phyloP scores from a whole-genome alignment of 2,329 filamentous ascomycete genomes.

The Arthrobotrys sinensis region DNA sequence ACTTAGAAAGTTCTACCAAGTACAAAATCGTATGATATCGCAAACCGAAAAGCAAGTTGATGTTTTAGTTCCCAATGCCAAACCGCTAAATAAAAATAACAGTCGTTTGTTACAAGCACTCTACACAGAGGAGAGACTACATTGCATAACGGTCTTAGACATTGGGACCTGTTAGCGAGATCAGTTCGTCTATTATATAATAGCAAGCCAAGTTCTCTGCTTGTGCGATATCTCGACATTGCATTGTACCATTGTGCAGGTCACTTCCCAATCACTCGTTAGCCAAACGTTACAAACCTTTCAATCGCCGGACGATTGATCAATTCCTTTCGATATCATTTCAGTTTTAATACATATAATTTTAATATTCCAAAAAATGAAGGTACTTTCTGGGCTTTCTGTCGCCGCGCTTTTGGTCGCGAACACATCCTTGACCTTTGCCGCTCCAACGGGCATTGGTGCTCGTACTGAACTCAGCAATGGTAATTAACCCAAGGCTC shows the following conservation, averaged over 20 bases:
- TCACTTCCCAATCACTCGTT: slow-evolving; percentile 15
- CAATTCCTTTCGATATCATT: neutral
- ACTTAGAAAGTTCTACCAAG: neutral
- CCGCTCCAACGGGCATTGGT: slow-evolving; percentile 11
- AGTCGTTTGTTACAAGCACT: neutral
- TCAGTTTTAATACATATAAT: neutral
- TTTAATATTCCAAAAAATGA: slow-evolving; percentile 14
- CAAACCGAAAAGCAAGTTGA: slow-evolving; percentile 3
- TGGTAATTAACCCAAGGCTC: slow-evolving; percentile 3
- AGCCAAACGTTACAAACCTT: slow-evolving; percentile 6
- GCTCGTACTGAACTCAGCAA: neutral
- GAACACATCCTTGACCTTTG: slow-evolving; percentile 4
- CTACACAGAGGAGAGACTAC: neutral
- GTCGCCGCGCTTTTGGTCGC: slow-evolving; percentile 17
- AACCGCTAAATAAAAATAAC: slow-evolving; percentile 27
- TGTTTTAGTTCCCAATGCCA: slow-evolving; percentile 9
- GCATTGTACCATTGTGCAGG: slow-evolving; percentile 7
- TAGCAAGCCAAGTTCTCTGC: neutral
- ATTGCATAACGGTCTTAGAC: slow-evolving; percentile 18
- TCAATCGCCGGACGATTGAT: slow-evolving; percentile 24
- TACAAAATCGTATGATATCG: slow-evolving; percentile 12
- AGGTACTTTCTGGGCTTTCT: slow-evolving; percentile 11
- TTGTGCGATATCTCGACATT: neutral
- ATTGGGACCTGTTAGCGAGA: neutral
- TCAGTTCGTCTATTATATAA: slow-evolving; percentile 6